These are phyloP conservation scores for Daldinia eschscholtzii DNA, from an alignment of 2,329 filamentous ascomycete genomes.

Conservation along the genomic window DNA sequence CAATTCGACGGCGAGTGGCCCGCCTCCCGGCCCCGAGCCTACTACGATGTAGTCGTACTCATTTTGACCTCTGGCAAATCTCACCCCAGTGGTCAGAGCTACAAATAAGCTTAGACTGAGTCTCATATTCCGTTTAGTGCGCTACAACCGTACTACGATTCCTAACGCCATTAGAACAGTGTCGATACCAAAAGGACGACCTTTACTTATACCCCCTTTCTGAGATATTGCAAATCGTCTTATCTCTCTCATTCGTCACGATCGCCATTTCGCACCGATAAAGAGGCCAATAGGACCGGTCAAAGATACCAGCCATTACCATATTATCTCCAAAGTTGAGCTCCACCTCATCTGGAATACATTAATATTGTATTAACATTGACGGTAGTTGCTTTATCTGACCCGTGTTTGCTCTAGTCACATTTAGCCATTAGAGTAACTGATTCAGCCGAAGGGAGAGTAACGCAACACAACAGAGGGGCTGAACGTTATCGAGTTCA, in stretches of 20 bases:
- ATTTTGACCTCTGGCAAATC: conserved; percentile 26
- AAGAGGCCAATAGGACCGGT: conserved; percentile 25
- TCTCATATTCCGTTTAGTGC: conserved; percentile 17
- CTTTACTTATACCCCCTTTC: background rate
- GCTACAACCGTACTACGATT: background rate
- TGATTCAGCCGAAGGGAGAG: conserved; percentile 33
- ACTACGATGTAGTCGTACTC: conserved; percentile 73
- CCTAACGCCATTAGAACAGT: background rate
- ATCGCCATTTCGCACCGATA: conserved; percentile 16
- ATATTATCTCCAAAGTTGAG: conserved; percentile 2
- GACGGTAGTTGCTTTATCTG: conserved; percentile 29
- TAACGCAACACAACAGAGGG: background rate
- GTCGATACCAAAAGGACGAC: background rate
- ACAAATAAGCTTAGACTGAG: conserved; percentile 14
- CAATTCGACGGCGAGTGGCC: conserved; percentile 69
- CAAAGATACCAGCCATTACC: too few species aligned
- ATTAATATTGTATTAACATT: conserved; percentile 23
- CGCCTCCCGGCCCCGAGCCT: conserved; percentile 71
- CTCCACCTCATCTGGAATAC: conserved; percentile 32
- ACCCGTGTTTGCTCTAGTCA: background rate
- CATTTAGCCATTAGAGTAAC: conserved; percentile 36
- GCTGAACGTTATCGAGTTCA: too few species aligned
- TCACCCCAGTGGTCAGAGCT: conserved; percentile 4
- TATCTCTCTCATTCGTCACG: conserved; percentile 7
- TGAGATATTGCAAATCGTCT: background rate